Base-by-base conservation (phyloP, 164 flowering plant genomes). In the Stephania cephalantha region DNA sequence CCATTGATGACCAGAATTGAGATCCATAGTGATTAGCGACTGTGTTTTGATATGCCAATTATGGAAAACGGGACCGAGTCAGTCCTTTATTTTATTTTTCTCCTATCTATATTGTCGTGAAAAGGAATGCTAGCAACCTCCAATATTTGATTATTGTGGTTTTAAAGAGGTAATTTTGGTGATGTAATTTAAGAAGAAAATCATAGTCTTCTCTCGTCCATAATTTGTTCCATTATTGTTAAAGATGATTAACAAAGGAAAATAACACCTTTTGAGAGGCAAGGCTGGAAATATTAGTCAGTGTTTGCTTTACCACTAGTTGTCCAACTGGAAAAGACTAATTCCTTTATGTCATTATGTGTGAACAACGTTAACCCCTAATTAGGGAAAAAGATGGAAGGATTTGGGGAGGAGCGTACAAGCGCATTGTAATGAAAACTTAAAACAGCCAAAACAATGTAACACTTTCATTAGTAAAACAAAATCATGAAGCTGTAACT, bases 1-100 rank as follows among this genome's bases (percentile, higher is more conserved):
- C 83, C 25, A 3, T 73, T 29, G 30, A 42, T 44, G 74, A 65
- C 55, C 9, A 46, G 48, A 70, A 22, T 20, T 67, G 78, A 75
- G 66, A 64, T 55, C 29, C 46, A 58, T 30, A 46, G 68, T 46
- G 69, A 25, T 25, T 25, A 25, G 25, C 25, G 25, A 25, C 25
- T 18, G 8, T 71, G 10, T 45, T 13, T 13, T 44, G 44, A 68
- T 18, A 65, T 30, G 0, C 1, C 42, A 35, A 35, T 35, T 4
- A 35, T 2, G 2, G 42, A 35, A 35, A 4, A 35, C 1, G 42
- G 42, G 42, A 35, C 4, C 0, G 18, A 55, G n/a, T 12, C 17
- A 55, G 63, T 55, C 11, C 18, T 55, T 55, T 55, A 1, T 55
- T 12, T 15, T 55, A 55, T 12, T 55, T 15, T 15, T 12, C 63